Percentiles rank a stretch among this genome's conserved stretches.
phyloP scores from a whole-genome alignment of 2,329 filamentous ascomycete genomes.

The Teratosphaeria epicoccoides region DNA sequence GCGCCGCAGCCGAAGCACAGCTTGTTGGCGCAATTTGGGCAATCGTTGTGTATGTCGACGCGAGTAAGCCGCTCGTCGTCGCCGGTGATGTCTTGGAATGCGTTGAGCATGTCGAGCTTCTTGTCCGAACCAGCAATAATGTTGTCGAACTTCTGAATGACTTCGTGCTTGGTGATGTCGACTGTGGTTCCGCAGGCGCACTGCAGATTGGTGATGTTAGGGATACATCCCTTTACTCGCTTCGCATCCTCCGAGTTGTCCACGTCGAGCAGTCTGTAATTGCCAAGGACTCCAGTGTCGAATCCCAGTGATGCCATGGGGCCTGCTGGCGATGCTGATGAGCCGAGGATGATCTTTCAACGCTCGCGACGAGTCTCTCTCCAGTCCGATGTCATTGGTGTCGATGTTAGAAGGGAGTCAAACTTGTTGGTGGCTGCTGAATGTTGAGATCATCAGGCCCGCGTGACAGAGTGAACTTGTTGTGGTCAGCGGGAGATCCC shows the following conservation, averaged over 20 bases:
- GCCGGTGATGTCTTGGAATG: not conserved
- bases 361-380: not conserved
- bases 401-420: not conserved
- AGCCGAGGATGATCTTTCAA: not conserved
- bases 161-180: not conserved
- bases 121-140: not conserved
- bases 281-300: not conserved
- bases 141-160: not conserved
- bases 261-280: not conserved
- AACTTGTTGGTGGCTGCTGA: not conserved
- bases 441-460: too few species aligned
- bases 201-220: not conserved
- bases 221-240: not conserved
- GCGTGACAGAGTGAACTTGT: not conserved
- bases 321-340: not conserved
- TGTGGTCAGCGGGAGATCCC: not conserved
- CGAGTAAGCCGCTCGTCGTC: not conserved
- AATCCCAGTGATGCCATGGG: not conserved
- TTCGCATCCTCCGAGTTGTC: not conserved
- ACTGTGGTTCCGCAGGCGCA: not conserved
- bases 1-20: constrained; percentile 4
- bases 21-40: not conserved
- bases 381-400: not conserved
- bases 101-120: not conserved
- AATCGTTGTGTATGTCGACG: not conserved